Percentiles rank a stretch among this genome's conserved stretches.
Conservation (phyloP, 208 protist genomes). For the Acanthamoeba triangularis region DNA sequence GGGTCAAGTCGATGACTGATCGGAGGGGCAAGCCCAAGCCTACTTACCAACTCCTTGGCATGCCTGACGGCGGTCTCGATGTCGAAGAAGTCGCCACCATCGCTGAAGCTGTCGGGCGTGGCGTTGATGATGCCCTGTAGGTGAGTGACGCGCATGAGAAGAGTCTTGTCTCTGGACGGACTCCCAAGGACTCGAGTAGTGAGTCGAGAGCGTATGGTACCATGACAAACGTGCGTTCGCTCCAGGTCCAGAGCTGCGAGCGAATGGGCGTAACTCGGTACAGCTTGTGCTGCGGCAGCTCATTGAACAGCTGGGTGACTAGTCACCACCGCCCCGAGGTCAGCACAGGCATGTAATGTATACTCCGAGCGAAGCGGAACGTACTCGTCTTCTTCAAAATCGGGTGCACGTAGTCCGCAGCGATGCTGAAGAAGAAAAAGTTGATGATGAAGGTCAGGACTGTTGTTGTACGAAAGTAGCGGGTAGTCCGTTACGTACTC, state of each 20-base stretch:
- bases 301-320: conserved; percentile 63
- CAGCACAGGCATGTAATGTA: neutral
- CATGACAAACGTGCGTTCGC: conserved; percentile 57
- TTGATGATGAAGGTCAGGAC: neutral
- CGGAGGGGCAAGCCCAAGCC: no score
- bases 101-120: conserved; percentile 87
- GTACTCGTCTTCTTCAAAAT: conserved; percentile 61
- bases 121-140: conserved; percentile 87
- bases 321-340: neutral
- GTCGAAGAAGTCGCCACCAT: conserved; percentile 79
- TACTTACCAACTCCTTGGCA: conserved; percentile 23
- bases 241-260: conserved; percentile 51
- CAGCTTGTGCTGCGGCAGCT: conserved; percentile 65
- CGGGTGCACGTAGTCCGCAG: conserved; percentile 80
- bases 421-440: conserved; percentile 73
- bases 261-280: conserved; percentile 46
- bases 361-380: neutral
- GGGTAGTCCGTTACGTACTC: conserved; percentile 54
- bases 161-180: neutral
- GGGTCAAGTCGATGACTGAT: no score
- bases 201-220: neutral
- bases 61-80: conserved; percentile 56
- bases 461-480: neutral
- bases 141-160: neutral
- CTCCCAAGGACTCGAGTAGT: no score